Percentiles rank a stretch among this genome's conserved stretches.
phyloP scores from a whole-genome alignment of 192 early-diverging fungal genomes.

The Coemansia sp. region DNA sequence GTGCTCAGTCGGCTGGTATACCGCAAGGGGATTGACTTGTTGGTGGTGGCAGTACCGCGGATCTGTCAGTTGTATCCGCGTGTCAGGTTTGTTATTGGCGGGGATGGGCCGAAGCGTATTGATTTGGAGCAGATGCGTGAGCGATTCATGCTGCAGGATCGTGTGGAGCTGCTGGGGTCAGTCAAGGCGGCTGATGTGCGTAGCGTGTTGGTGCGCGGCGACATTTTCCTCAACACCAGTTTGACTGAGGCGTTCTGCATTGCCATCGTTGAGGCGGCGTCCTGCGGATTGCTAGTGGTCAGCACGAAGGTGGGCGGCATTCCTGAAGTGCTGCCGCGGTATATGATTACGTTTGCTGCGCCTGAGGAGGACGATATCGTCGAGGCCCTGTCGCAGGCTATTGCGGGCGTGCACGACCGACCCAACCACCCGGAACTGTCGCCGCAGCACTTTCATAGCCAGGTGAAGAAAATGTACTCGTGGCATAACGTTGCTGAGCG shows the following conservation, averaged over 20 bases:
- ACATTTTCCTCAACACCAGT: slow-evolving; percentile 96
- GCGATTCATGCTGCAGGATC: slow-evolving; percentile 86
- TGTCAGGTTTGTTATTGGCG: slow-evolving; percentile 93
- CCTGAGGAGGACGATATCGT: slow-evolving; percentile 86
- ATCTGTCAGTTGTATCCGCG: slow-evolving; percentile 79
- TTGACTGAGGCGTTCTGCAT: slow-evolving; percentile 99
- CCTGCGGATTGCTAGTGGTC: slow-evolving; percentile 91
- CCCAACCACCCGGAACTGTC: slow-evolving; percentile 61
- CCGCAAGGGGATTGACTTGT: slow-evolving; percentile 91
- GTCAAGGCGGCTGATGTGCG: slow-evolving; percentile 82
- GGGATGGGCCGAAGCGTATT: slow-evolving; percentile 95
- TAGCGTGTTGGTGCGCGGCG: slow-evolving; percentile 85
- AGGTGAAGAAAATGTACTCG: slow-evolving; percentile 92
- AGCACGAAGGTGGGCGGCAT: slow-evolving; percentile 96
- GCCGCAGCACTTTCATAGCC: slow-evolving; percentile 72
- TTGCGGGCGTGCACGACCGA: slow-evolving; percentile 62
- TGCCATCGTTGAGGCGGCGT: slow-evolving; percentile 97
- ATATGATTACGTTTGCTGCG: slow-evolving; percentile 90
- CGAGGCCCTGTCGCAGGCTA: slow-evolving; percentile 68
- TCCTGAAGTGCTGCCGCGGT: slow-evolving; percentile 89
- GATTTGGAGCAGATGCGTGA: slow-evolving; percentile 98
- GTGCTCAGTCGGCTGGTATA: slow-evolving; percentile 91
- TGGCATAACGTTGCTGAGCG: slow-evolving; percentile 95
- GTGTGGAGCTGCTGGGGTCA: slow-evolving; percentile 84
- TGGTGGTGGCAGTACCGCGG: slow-evolving; percentile 87